Percentiles rank a stretch among this genome's conserved stretches.
Evolutionary conservation across 108 stramenopile genomes (phyloP).

Genomic region (Nitzschia sp.): DNA sequence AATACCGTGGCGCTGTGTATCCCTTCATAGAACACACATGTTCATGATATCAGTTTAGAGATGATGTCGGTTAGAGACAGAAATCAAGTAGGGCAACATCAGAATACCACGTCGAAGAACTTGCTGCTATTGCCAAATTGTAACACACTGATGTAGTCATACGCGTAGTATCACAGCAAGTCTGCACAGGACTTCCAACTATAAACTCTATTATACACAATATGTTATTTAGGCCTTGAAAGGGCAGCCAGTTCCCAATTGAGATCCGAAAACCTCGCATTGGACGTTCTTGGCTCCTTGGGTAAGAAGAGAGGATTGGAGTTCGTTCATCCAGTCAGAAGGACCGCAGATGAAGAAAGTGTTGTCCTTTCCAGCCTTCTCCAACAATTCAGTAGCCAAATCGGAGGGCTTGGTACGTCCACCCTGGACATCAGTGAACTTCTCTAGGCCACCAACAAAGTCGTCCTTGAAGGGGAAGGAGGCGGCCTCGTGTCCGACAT

Average conservation of each 20-base stretch:
- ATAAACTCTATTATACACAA: neutral
- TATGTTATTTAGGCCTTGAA: neutral
- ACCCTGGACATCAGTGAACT: conserved; percentile 10
- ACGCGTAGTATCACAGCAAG: too few relatives aligned
- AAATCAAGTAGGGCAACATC: too few relatives aligned
- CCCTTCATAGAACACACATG: too few relatives aligned
- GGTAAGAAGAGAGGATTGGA: neutral
- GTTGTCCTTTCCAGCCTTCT: conserved; percentile 4
- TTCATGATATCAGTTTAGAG: too few relatives aligned
- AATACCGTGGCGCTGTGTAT: too few relatives aligned
- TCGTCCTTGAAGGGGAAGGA: neutral
- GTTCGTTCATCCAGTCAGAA: conserved; percentile 5
- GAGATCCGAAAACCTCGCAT: conserved; percentile 25
- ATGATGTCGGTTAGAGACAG: too few relatives aligned
- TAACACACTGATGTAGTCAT: too few relatives aligned
- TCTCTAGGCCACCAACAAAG: neutral
- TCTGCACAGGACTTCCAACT: too few relatives aligned
- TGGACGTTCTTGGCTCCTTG: conserved; percentile 18
- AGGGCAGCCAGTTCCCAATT: conserved; percentile 20
- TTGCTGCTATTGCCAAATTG: too few relatives aligned
- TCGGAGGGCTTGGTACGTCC: conserved; percentile 4
- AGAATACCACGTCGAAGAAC: too few relatives aligned
- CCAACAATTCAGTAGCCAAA: neutral
- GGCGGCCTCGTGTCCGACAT: conserved; percentile 3
- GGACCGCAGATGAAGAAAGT: conserved; percentile 7